Evolutionary conservation across 768 basidiomycete genomes (phyloP).

Genomic region (Dioszegia aurantiaca): DNA sequence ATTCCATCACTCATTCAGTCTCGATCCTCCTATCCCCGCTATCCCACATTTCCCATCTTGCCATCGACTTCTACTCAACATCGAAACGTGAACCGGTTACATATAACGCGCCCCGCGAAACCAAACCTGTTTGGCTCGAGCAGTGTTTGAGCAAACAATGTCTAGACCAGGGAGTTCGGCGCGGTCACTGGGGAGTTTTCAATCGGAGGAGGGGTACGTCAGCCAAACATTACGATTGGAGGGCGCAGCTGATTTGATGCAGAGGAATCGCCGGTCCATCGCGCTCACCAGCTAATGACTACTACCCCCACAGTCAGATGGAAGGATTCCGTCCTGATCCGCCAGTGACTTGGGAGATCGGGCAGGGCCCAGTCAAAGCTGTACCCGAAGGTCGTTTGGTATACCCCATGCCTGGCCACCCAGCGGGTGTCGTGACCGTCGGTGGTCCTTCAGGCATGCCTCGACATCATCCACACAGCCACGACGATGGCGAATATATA

Average conservation of each 20-base stretch:
- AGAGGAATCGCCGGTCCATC: neutral
- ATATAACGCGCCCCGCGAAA: slow-evolving; percentile 3
- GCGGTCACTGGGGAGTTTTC: neutral
- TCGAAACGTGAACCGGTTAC: neutral
- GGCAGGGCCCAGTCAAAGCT: neutral
- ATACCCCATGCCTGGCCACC: slow-evolving; percentile 2
- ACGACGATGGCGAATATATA: slow-evolving; percentile 11
- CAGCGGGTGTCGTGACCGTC: neutral
- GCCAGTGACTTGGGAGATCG: neutral
- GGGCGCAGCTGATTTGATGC: neutral
- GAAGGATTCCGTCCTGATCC: neutral
- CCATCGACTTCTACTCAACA: neutral
- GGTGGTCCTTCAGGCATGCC: neutral
- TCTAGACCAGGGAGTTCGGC: slow-evolving; percentile 14
- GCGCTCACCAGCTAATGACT: neutral
- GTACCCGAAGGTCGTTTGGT: neutral
- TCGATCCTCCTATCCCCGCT: too few relatives aligned
- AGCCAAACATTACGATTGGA: too few relatives aligned
- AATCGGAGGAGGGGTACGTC: slow-evolving; percentile 7
- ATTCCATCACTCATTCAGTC: too few relatives aligned
- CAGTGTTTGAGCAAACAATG: slow-evolving; percentile 10
- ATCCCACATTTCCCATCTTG: too few relatives aligned
- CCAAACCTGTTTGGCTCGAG: slow-evolving; percentile 1
- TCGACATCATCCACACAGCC: neutral
- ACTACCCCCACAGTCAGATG: neutral